Conservation (phyloP, 768 basidiomycete species). For the Hydnomerulius pinastri region DNA sequence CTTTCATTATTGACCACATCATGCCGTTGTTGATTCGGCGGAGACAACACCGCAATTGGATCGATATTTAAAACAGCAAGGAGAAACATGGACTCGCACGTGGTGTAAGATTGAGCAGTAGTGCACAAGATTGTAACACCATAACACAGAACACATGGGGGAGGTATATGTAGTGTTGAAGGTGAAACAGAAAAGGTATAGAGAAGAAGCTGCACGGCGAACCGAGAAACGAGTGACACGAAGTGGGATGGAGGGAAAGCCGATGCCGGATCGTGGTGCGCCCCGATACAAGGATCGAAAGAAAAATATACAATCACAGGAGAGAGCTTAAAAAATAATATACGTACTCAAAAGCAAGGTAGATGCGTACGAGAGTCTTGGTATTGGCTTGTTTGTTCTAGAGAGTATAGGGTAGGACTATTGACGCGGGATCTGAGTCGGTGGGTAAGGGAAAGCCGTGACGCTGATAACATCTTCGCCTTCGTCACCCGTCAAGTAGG, state of each 20-base stretch:
- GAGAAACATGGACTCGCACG: neutral
- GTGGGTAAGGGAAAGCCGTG: slow-evolving; percentile 33
- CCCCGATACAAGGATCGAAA: slow-evolving; percentile 8
- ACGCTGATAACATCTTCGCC: slow-evolving; percentile 28
- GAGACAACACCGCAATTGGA: neutral
- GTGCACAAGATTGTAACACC: slow-evolving; percentile 5
- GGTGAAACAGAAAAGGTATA: neutral
- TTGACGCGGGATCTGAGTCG: slow-evolving; percentile 13
- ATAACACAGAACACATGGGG: slow-evolving; percentile 8
- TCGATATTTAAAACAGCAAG: neutral
- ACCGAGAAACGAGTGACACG: slow-evolving; percentile 20
- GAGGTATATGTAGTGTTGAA: neutral
- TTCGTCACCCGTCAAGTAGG: slow-evolving; percentile 21
- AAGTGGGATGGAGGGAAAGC: slow-evolving; percentile 4
- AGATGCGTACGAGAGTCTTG: slow-evolving; percentile 7
- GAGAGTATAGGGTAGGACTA: slow-evolving; percentile 4
- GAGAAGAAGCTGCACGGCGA: slow-evolving; percentile 1
- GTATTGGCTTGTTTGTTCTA: slow-evolving; percentile 1
- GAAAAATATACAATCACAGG: slow-evolving; percentile 7
- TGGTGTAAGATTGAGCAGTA: neutral
- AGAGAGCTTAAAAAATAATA: slow-evolving; percentile 11
- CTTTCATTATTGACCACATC: neutral
- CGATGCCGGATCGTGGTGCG: slow-evolving; percentile 17
- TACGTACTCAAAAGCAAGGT: slow-evolving; percentile 13
- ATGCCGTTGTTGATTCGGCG: neutral